These are phyloP conservation scores for Tetradesmus lagerheimii DNA, from an alignment of 139 green algal species.

Conservation along the genomic window DNA sequence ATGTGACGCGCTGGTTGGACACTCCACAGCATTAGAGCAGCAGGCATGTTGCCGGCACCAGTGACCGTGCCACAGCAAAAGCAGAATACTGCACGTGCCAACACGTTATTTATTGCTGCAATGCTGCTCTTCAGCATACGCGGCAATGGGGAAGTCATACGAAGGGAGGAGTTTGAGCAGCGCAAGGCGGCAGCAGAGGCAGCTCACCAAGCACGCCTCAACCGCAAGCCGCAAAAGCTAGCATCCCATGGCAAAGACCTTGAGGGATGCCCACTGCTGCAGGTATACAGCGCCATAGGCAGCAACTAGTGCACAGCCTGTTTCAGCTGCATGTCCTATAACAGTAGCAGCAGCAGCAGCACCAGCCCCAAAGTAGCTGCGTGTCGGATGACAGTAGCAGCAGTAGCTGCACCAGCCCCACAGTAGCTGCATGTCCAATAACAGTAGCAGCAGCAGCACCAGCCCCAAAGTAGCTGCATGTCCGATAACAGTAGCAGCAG, in stretches of 20 bases:
- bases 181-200: slow-evolving; percentile 82
- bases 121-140: slow-evolving; percentile 71
- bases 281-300: slow-evolving; percentile 56
- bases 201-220: slow-evolving; percentile 68
- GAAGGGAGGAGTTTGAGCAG: slow-evolving; percentile 89
- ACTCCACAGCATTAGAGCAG: too few relatives aligned
- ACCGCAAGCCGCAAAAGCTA: slow-evolving; percentile 84
- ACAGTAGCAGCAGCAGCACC: too few relatives aligned
- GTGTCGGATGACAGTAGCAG: too few relatives aligned
- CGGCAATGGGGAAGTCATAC: slow-evolving; percentile 90
- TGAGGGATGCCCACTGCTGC: slow-evolving; percentile 77
- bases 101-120: too few relatives aligned
- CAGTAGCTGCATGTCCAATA: too few relatives aligned
- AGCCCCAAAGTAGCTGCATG: too few relatives aligned
- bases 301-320: neutral
- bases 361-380: neutral
- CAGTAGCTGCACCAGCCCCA: too few relatives aligned
- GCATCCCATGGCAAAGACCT: slow-evolving; percentile 80
- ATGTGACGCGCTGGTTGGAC: neutral
- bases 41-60: too few relatives aligned
- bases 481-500: too few relatives aligned
- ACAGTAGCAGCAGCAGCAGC: neutral
- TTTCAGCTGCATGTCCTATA: neutral
- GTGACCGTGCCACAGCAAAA: too few relatives aligned
- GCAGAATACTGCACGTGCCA: too few relatives aligned